phyloP scores from a whole-genome alignment of 2,329 filamentous ascomycete genomes.

The Aphanoascus verrucosus region DNA sequence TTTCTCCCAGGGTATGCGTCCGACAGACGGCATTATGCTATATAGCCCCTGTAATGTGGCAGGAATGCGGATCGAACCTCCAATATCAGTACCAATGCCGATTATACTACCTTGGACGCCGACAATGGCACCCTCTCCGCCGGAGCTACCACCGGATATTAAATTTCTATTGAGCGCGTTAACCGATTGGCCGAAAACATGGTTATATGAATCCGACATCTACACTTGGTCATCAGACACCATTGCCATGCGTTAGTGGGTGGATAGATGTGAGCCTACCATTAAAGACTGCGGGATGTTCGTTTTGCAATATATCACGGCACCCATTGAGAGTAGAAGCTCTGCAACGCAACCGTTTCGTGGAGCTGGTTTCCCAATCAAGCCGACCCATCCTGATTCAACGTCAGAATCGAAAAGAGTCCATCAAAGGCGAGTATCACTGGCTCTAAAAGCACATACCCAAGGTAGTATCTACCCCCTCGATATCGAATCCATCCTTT shows the following conservation, averaged over 20 bases:
- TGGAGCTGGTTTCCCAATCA: conserved; percentile 33
- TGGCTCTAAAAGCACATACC: conserved; percentile 9
- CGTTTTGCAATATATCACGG: conserved; percentile 35
- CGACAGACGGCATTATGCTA: conserved; percentile 45
- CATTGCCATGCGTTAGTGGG: background rate
- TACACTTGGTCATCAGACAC: background rate
- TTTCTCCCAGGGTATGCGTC: conserved; percentile 37
- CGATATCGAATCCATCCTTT: conserved; percentile 76
- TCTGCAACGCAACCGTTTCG: conserved; percentile 48
- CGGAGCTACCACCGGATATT: conserved; percentile 28
- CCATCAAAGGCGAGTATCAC: background rate
- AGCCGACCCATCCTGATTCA: conserved; percentile 12
- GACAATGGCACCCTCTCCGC: conserved; percentile 30
- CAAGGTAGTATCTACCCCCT: conserved; percentile 59
- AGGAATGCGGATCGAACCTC: conserved; percentile 38
- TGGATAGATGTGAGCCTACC: conserved; percentile 41
- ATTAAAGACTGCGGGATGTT: conserved; percentile 34
- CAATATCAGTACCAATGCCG: conserved; percentile 34
- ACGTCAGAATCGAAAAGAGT: background rate
- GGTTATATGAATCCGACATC: conserved; percentile 49
- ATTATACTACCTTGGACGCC: conserved; percentile 28
- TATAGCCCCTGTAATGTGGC: conserved; percentile 49
- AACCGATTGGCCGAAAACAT: conserved; percentile 35
- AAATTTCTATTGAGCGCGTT: conserved; percentile 28
- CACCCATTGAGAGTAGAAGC: conserved; percentile 46